Conservation (phyloP, 768 basidiomycete species). For the Obba rivulosa region DNA sequence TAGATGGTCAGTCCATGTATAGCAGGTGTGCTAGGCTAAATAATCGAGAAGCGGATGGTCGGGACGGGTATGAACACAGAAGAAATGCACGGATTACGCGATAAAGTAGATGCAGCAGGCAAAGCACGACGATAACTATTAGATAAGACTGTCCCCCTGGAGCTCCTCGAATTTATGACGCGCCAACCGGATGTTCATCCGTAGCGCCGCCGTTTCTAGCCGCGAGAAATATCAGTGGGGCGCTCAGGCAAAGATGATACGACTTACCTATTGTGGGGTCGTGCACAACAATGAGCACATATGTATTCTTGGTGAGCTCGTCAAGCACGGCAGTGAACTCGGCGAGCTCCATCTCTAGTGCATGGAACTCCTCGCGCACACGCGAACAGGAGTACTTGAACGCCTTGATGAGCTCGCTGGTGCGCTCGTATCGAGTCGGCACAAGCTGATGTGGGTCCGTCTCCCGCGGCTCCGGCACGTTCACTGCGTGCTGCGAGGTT, state of each 20-base stretch:
- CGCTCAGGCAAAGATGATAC: neutral
- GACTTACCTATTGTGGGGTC: constrained; percentile 79
- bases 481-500: neutral
- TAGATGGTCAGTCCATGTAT: no score
- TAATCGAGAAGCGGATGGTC: no score
- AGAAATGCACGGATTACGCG: no score
- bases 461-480: constrained; percentile 13
- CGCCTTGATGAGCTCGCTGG: constrained; percentile 90
- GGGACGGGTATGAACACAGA: no score
- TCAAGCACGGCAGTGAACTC: constrained; percentile 89
- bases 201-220: constrained; percentile 82
- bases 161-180: constrained; percentile 87
- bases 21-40: no score
- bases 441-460: constrained; percentile 44
- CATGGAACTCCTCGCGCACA: constrained; percentile 78
- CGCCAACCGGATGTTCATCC: constrained; percentile 83
- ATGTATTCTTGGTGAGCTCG: constrained; percentile 90
- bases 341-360: constrained; percentile 79
- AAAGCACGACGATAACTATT: constrained; percentile 1
- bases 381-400: constrained; percentile 92
- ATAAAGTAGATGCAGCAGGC: no score
- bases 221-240: constrained; percentile 4
- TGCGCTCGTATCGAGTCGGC: constrained; percentile 76
- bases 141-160: constrained; percentile 59
- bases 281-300: constrained; percentile 84